phyloP scores from a whole-genome alignment of 225 moss, liverwort and hornwort species.

The Lunularia cruciata region DNA sequence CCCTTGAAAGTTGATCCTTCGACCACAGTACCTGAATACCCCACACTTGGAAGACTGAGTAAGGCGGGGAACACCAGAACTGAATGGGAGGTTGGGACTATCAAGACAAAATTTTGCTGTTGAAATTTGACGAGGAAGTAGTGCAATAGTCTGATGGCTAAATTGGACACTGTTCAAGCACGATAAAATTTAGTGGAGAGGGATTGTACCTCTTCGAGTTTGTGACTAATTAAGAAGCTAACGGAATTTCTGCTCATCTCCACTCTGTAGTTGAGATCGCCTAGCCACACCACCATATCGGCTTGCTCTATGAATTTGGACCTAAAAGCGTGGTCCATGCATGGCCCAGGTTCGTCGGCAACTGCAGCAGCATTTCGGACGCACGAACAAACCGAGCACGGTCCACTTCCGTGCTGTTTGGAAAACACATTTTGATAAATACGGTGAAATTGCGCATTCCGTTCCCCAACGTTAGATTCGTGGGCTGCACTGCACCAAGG shows the following conservation, averaged over 20 bases:
- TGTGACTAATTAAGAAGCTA: slow-evolving; percentile 56
- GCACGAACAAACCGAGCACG: slow-evolving; percentile 55
- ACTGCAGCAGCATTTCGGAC: slow-evolving; percentile 45
- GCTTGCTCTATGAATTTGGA: slow-evolving; percentile 63
- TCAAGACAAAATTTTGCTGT: too few species aligned
- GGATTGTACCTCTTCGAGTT: slow-evolving; percentile 66
- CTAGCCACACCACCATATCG: slow-evolving; percentile 86
- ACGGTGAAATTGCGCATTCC: slow-evolving; percentile 60
- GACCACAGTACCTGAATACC: slow-evolving; percentile 66
- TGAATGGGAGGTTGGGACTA: too few species aligned
- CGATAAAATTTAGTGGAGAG: too few species aligned
- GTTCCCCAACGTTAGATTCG: slow-evolving; percentile 54
- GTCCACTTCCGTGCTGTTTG: slow-evolving; percentile 40
- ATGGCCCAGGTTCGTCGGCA: slow-evolving; percentile 47
- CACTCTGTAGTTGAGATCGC: slow-evolving; percentile 85
- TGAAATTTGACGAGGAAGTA: too few species aligned
- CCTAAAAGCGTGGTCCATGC: slow-evolving; percentile 41
- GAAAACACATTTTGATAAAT: slow-evolving; percentile 59
- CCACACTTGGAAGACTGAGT: background rate
- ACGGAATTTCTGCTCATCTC: slow-evolving; percentile 67
- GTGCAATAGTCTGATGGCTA: too few species aligned
- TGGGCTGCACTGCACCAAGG: slow-evolving; percentile 65
- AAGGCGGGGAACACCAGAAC: background rate
- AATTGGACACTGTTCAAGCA: background rate
- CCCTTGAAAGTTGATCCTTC: slow-evolving; percentile 67